Percentiles rank a stretch among this genome's conserved stretches.
Conservation (phyloP, 228 moss, liverwort and hornwort species). For the Sphagnum magellanicum region DNA sequence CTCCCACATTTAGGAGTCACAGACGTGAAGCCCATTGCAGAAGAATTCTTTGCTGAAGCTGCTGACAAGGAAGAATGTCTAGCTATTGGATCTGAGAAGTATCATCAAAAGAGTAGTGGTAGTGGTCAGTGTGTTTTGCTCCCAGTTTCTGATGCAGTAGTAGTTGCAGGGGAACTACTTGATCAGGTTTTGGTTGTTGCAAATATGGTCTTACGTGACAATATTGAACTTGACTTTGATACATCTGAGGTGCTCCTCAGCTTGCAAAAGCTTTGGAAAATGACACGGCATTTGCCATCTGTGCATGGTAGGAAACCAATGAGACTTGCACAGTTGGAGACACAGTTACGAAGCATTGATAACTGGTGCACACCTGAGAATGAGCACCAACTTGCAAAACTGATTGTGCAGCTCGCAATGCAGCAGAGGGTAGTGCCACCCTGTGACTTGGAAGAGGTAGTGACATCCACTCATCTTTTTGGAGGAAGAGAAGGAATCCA, state of each 20-base stretch:
- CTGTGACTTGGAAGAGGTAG: not conserved
- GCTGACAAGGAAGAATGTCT: no score
- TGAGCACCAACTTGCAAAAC: slow-evolving; percentile 42
- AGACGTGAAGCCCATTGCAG: slow-evolving; percentile 6
- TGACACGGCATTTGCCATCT: slow-evolving; percentile 5
- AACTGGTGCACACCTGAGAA: slow-evolving; percentile 3
- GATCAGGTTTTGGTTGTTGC: slow-evolving; percentile 28
- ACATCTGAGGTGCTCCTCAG: slow-evolving; percentile 14
- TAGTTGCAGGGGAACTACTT: slow-evolving; percentile 22
- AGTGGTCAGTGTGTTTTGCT: not conserved
- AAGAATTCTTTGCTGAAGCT: not conserved
- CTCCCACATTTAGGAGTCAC: no score
- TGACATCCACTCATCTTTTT: slow-evolving; percentile 13
- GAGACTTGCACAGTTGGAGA: no score
- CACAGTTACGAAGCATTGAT: no score
- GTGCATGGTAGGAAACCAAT: no score
- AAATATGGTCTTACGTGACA: slow-evolving; percentile 23
- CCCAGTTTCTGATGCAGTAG: no score
- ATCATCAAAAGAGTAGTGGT: not conserved
- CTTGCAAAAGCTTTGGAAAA: slow-evolving; percentile 38
- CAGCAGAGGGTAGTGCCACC: slow-evolving; percentile 8
- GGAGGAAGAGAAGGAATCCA: slow-evolving; percentile 8
- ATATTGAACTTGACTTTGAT: slow-evolving; percentile 8
- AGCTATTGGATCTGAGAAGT: not conserved
- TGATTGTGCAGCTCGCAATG: slow-evolving; percentile 59